These are phyloP conservation scores for Bipolaris bicolor DNA, from an alignment of 2,329 filamentous ascomycete genomes.

Conservation along the genomic window DNA sequence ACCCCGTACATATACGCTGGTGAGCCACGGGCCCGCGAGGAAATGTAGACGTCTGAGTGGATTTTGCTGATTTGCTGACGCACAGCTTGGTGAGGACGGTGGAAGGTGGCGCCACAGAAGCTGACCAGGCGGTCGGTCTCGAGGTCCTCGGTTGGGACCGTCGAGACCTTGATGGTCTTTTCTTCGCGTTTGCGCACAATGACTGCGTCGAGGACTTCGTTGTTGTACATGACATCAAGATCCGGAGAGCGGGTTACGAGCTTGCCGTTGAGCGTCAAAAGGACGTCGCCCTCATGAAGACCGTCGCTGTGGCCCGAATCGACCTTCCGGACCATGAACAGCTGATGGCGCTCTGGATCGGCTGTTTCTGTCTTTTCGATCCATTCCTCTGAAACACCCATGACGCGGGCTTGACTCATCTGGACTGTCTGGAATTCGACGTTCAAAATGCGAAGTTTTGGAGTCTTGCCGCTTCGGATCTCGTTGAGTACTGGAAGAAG, in stretches of 20 bases:
- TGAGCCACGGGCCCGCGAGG: constrained; percentile 64
- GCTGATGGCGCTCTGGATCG: constrained; percentile 90
- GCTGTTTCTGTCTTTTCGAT: constrained; percentile 86
- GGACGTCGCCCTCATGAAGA: constrained; percentile 87
- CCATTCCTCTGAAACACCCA: constrained; percentile 97
- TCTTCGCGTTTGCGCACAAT: constrained; percentile 86
- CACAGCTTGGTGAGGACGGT: constrained; percentile 93
- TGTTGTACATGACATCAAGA: constrained; percentile 94
- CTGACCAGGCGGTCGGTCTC: constrained; percentile 91
- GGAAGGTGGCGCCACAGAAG: constrained; percentile 93
- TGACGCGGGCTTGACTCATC: constrained; percentile 95
- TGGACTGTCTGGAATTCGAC: constrained; percentile 95
- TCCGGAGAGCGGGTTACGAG: constrained; percentile 93
- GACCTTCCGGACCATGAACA: constrained; percentile 98
- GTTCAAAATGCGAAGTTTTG: constrained; percentile 86
- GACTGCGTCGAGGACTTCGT: constrained; percentile 80
- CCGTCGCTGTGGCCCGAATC: constrained; percentile 67
- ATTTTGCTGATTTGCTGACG: constrained; percentile 96
- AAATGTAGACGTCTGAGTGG: constrained; percentile 95
- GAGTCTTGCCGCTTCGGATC: constrained; percentile 79
- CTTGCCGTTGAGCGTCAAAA: constrained; percentile 87
- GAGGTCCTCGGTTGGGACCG: constrained; percentile 84
- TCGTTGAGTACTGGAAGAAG: constrained; percentile 86
- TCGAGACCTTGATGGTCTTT: constrained; percentile 77
- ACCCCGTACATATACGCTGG: constrained; percentile 46